Percentiles rank a stretch among this genome's conserved stretches.
These are phyloP conservation scores for Lasiodiplodia sp. DNA, from an alignment of 2,329 filamentous ascomycete species.

Conservation along the genomic window DNA sequence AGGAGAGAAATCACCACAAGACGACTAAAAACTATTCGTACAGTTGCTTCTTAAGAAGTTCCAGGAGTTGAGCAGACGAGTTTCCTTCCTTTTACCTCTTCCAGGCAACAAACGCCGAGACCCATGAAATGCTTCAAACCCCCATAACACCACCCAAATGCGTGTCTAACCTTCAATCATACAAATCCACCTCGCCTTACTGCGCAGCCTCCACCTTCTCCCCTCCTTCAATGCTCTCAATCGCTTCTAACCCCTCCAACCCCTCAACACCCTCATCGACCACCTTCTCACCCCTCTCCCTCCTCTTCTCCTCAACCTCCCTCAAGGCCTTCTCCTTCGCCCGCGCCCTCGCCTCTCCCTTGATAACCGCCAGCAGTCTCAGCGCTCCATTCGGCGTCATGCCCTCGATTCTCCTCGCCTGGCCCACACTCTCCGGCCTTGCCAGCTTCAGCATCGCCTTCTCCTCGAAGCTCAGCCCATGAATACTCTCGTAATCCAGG, in stretches of 20 bases:
- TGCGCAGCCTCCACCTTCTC: background rate
- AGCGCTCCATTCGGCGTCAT: conserved; percentile 61
- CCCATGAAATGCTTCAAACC: background rate
- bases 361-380: conserved; percentile 69
- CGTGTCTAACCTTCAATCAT: background rate
- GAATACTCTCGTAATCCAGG: conserved; percentile 76
- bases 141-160: conserved; percentile 1
- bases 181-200: background rate
- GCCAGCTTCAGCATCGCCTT: conserved; percentile 72
- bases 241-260: conserved; percentile 4
- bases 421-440: conserved; percentile 83
- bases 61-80: background rate
- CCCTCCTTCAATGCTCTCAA: background rate
- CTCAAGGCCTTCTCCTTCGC: conserved; percentile 34
- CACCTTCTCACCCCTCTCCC: conserved; percentile 3
- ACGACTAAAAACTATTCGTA: background rate
- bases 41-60: background rate
- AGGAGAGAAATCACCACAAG: background rate
- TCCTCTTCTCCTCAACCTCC: conserved; percentile 18
- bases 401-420: conserved; percentile 87
- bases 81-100: background rate
- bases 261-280: conserved; percentile 3
- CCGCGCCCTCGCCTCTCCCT: conserved; percentile 48
- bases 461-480: conserved; percentile 82
- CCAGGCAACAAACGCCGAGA: background rate